A percentile compares a stretch with the other conserved stretches of the same genome.
phyloP scores from a whole-genome alignment of 805 yeast genomes.

The Tetrapisispora fleetii region DNA sequence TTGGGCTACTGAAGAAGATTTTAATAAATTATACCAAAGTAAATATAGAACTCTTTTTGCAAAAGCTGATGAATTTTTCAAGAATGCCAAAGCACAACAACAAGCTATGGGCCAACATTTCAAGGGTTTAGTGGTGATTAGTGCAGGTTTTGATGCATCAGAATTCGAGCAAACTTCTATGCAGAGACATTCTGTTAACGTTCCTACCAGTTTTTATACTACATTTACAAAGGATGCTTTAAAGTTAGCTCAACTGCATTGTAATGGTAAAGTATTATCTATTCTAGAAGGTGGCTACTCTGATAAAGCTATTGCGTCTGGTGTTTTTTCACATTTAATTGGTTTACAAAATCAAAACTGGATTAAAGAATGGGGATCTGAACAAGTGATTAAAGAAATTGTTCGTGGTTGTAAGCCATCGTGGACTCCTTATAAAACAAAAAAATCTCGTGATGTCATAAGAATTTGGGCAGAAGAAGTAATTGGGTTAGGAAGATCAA shows the following conservation, averaged over 20 bases:
- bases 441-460: slow-evolving; percentile 40
- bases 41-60: slow-evolving; percentile 52
- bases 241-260: slow-evolving; percentile 52
- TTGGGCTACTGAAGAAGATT: slow-evolving; percentile 55
- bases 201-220: slow-evolving; percentile 72
- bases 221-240: slow-evolving; percentile 64
- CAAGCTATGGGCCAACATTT: slow-evolving; percentile 35
- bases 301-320: slow-evolving; percentile 70
- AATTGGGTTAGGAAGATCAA: slow-evolving; percentile 48
- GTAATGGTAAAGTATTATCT: slow-evolving; percentile 54
- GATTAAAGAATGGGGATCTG: slow-evolving; percentile 57
- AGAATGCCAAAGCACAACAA: slow-evolving; percentile 37
- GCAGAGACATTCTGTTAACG: slow-evolving; percentile 77
- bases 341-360: slow-evolving; percentile 54
- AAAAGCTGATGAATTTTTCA: slow-evolving; percentile 58
- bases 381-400: slow-evolving; percentile 52
- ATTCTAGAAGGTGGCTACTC: slow-evolving; percentile 81
- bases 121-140: slow-evolving; percentile 54
- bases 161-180: slow-evolving; percentile 73
- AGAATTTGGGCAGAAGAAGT: slow-evolving; percentile 59
- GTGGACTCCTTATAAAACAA: slow-evolving; percentile 49
- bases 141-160: slow-evolving; percentile 84
- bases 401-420: slow-evolving; percentile 56
- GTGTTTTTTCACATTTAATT: slow-evolving; percentile 66
- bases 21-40: slow-evolving; percentile 48